These are phyloP conservation scores for Nitzschia sp. DNA, from an alignment of 108 stramenopile species.

Conservation along the genomic window DNA sequence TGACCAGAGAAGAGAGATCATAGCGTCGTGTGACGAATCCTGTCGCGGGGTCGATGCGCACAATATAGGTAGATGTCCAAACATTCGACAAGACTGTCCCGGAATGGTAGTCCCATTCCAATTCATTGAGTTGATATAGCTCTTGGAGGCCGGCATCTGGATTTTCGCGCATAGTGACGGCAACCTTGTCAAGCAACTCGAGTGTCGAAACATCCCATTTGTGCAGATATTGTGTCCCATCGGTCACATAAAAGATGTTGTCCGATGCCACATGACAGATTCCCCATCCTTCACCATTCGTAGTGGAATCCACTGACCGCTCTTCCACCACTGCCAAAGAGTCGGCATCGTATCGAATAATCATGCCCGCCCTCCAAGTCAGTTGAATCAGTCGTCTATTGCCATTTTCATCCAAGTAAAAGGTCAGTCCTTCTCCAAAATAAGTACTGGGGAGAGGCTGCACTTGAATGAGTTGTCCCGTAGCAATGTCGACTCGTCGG, in stretches of 20 bases:
- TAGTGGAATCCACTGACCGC: conserved; percentile 52
- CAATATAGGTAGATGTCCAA: conserved; percentile 75
- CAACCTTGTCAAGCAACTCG: conserved; percentile 43
- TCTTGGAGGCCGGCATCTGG: conserved; percentile 3
- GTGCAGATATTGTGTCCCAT: conserved; percentile 65
- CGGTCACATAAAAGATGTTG: conserved; percentile 73
- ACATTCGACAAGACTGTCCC: conserved; percentile 56
- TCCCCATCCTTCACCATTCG: conserved; percentile 81
- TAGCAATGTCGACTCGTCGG: conserved; percentile 54
- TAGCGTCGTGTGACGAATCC: conserved; percentile 76
- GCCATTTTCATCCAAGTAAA: conserved; percentile 28
- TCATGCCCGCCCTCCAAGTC: conserved; percentile 64
- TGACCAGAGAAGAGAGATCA: conserved; percentile 42
- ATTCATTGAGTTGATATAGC: conserved; percentile 59
- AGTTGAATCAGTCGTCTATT: conserved; percentile 61
- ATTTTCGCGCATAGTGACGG: conserved; percentile 52
- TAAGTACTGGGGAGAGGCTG: conserved; percentile 38
- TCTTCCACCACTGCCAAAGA: conserved; percentile 41
- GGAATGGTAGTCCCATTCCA: conserved; percentile 48
- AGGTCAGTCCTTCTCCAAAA: conserved; percentile 83
- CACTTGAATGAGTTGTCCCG: conserved; percentile 37
- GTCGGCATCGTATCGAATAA: conserved; percentile 68
- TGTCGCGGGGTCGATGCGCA: conserved; percentile 77
- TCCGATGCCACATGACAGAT: conserved; percentile 62
- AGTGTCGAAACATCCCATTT: conserved; percentile 74